These are phyloP conservation scores for Colletotrichum theobromicola DNA, from an alignment of 2,329 filamentous ascomycete species.

Conservation along the genomic window DNA sequence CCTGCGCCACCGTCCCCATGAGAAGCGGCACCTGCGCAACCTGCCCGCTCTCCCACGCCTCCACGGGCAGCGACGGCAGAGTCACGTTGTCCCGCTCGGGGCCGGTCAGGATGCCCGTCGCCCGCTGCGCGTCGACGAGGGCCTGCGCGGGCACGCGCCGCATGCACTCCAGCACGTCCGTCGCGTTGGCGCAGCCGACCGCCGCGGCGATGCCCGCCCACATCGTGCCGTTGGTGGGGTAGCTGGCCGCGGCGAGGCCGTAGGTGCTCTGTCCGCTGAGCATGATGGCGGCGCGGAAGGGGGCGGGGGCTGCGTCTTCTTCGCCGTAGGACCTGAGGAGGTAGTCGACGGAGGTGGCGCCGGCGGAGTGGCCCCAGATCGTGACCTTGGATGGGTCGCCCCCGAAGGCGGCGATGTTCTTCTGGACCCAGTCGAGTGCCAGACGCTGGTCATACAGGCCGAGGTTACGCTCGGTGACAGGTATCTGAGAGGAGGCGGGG, in stretches of 20 bases:
- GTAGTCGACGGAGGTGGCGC: slow-evolving; percentile 27
- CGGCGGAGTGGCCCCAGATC: slow-evolving; percentile 37
- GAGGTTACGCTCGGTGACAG: slow-evolving; percentile 23
- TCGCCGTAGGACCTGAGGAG: slow-evolving; percentile 26
- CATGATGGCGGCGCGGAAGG: slow-evolving; percentile 31
- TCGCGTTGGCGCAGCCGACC: slow-evolving; percentile 20
- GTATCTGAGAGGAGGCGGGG: not conserved
- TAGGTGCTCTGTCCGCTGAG: slow-evolving; percentile 34
- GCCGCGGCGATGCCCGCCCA: slow-evolving; percentile 23
- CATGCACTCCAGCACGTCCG: not conserved
- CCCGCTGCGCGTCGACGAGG: slow-evolving; percentile 17
- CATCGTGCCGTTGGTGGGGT: not conserved
- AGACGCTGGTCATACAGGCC: slow-evolving; percentile 31
- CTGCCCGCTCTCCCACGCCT: slow-evolving; percentile 23
- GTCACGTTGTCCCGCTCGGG: slow-evolving; percentile 17
- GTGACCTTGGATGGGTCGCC: slow-evolving; percentile 33
- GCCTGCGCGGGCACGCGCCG: not conserved
- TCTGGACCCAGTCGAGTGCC: slow-evolving; percentile 36
- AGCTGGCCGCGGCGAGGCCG: slow-evolving; percentile 13
- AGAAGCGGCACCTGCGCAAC: slow-evolving; percentile 28
- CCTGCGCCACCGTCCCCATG: slow-evolving; percentile 29
- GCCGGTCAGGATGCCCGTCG: not conserved
- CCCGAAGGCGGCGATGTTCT: slow-evolving; percentile 34
- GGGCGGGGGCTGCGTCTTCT: not conserved
- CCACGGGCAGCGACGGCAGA: not conserved